These are phyloP conservation scores for Mycosarcoma maydis DNA, from an alignment of 1,284 basidiomycete genomes.

Conservation along the genomic window DNA sequence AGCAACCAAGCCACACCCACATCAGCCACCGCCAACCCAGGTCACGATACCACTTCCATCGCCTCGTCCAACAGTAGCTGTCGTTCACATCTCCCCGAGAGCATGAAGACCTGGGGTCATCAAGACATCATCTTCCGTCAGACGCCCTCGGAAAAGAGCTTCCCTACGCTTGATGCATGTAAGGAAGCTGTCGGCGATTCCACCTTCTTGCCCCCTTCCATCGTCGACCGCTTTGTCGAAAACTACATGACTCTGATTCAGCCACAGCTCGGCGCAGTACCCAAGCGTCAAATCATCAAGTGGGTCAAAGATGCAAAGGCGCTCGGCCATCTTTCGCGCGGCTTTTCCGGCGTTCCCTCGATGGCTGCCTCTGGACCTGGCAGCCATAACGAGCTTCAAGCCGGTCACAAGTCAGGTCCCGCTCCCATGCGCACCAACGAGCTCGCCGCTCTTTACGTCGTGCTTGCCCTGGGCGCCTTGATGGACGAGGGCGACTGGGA, in stretches of 20 bases:
- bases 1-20: background rate
- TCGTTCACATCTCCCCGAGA: slow-evolving; percentile 33
- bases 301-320: slow-evolving; percentile 49
- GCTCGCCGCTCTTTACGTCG: slow-evolving; percentile 41
- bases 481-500: slow-evolving; percentile 51
- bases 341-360: slow-evolving; percentile 35
- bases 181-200: slow-evolving; percentile 41
- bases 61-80: slow-evolving; percentile 10
- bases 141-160: slow-evolving; percentile 27
- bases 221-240: slow-evolving; percentile 51
- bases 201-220: slow-evolving; percentile 40
- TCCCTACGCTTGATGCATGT: slow-evolving; percentile 35
- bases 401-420: slow-evolving; percentile 10
- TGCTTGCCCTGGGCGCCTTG: slow-evolving; percentile 38
- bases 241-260: slow-evolving; percentile 49
- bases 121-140: slow-evolving; percentile 49
- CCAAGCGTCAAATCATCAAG: slow-evolving; percentile 44
- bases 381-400: slow-evolving; percentile 1
- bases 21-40: slow-evolving; percentile 1
- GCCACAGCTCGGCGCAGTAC: slow-evolving; percentile 36
- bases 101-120: slow-evolving; percentile 47
- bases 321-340: slow-evolving; percentile 38
- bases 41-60: background rate
- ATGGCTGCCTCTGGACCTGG: slow-evolving; percentile 29
- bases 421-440: slow-evolving; percentile 43